Evolutionary conservation across 768 basidiomycete genomes (phyloP), one percentile per base, ranked within the genome.

Genomic region (Butyriboletus loyo): DNA sequence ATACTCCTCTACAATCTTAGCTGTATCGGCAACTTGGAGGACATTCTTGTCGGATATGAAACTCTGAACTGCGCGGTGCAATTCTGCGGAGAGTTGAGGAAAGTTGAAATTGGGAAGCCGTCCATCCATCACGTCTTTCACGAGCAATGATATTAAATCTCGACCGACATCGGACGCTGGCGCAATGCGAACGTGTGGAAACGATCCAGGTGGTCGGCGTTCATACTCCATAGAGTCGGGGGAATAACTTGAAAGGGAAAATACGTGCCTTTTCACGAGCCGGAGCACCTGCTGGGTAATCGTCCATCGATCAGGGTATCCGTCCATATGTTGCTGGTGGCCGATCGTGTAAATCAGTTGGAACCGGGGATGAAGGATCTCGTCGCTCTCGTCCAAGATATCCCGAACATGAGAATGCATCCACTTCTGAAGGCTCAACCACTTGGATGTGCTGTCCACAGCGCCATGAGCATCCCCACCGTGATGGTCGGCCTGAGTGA

Each of bases 301-400:
- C 1, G 41, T 49, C 70, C 70, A 71, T 39, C 70, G 48, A 34
- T 69, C 55, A 0, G 68, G 68, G 19, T 53, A 55, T 22, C 61
- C 65, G 13, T 71, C 49, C 1, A 73, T 36, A 5, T 54, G 45
- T 21, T 21, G 40, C 27, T 59, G 59, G 2, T 40, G 24, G 25
- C 70, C 70, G 4, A 61, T 48, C 0, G 70, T 63, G 43, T 73
- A 71, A 17, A 45, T 15, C 5, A 45, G 3, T 17, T 45, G 44
- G 21, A 45, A 45, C 6, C 61, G 64, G 31, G 65, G 50, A n/a
- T 66, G 62, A 15, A 72, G 57, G 22, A 51, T 46, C 17, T 53
- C 62, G 28, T 63, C 62, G 21, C 62, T 57, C 36, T 63, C 62
- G n/a, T 63, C 62, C 1, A 63, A 38, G 6, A 63, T 49, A 45